Percentiles rank a stretch among this genome's conserved stretches.
phyloP scores from a whole-genome alignment of 148 eudicot genomes.

The Rhododendron ferrugineum region DNA sequence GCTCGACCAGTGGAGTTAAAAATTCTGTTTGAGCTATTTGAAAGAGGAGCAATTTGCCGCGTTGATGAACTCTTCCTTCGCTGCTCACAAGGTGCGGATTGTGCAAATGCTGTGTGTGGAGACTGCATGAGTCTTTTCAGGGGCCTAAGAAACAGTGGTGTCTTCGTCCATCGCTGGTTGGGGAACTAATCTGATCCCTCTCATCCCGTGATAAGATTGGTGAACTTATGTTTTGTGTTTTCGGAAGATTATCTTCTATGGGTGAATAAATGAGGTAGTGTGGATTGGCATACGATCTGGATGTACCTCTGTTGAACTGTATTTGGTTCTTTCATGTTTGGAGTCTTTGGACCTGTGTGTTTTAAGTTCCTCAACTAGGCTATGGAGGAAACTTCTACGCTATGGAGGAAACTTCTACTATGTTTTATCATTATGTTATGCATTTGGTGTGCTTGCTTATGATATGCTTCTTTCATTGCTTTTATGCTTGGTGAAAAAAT shows the following conservation, averaged over 20 bases:
- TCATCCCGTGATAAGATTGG: background rate
- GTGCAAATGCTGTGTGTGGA: constrained; percentile 20
- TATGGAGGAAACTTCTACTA: background rate
- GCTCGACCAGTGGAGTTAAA: constrained; percentile 45
- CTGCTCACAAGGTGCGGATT: constrained; percentile 35
- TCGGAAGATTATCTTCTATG: background rate
- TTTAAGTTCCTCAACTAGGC: background rate
- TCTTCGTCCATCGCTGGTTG: constrained; percentile 75
- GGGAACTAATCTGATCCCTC: constrained; percentile 27
- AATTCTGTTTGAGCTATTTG: constrained; percentile 55
- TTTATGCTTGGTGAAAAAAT: background rate
- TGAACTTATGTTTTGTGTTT: background rate
- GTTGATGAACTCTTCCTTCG: constrained; percentile 78
- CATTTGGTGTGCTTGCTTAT: background rate
- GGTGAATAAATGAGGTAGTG: constrained; percentile 21
- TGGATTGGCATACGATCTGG: constrained; percentile 9
- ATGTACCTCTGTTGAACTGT: constrained; percentile 11
- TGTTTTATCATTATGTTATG: background rate
- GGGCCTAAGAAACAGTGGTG: constrained; percentile 61
- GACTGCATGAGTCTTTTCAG: constrained; percentile 40
- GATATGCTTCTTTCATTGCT: background rate
- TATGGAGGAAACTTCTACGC: background rate
- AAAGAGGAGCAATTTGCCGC: constrained; percentile 58
- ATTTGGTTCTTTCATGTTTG: constrained; percentile 1
- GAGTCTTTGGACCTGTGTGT: constrained; percentile 6